Conservation (phyloP, 768 basidiomycete species). For the Lactarius indigo region DNA sequence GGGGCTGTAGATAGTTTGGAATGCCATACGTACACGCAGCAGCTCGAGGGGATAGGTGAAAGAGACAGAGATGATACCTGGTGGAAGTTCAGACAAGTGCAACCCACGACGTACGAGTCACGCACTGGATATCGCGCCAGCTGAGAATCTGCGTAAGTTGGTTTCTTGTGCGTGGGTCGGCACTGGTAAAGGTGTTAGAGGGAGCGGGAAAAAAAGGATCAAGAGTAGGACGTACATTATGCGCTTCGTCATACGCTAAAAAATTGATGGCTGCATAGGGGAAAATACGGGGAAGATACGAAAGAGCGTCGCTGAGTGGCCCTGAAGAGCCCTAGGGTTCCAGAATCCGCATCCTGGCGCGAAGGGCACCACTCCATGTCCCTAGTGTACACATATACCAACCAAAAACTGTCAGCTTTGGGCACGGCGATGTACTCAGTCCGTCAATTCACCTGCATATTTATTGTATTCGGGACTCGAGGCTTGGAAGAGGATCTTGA, state of each 20-base stretch:
- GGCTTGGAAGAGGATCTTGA: too few relatives aligned
- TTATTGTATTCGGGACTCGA: too few relatives aligned
- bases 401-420: neutral
- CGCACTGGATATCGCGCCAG: slow-evolving; percentile 85
- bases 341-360: slow-evolving; percentile 74
- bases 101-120: slow-evolving; percentile 5
- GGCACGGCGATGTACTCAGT: too few relatives aligned
- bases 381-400: slow-evolving; percentile 44
- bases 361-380: slow-evolving; percentile 79
- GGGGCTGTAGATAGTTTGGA: slow-evolving; percentile 50
- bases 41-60: slow-evolving; percentile 96
- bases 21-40: slow-evolving; percentile 94
- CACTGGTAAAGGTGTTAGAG: slow-evolving; percentile 54
- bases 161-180: slow-evolving; percentile 78
- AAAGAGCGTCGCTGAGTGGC: slow-evolving; percentile 91
- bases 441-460: too few relatives aligned
- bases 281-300: slow-evolving; percentile 97
- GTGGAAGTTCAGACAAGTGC: neutral
- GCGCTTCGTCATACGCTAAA: slow-evolving; percentile 90
- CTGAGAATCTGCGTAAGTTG: slow-evolving; percentile 71
- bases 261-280: slow-evolving; percentile 96
- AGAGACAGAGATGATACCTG: slow-evolving; percentile 82
- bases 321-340: slow-evolving; percentile 87
- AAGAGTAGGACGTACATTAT: slow-evolving; percentile 48
- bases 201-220: neutral